Evolutionary conservation across 352 stramenopile genomes (phyloP).

Genomic region (Phytophthora meadii): DNA sequence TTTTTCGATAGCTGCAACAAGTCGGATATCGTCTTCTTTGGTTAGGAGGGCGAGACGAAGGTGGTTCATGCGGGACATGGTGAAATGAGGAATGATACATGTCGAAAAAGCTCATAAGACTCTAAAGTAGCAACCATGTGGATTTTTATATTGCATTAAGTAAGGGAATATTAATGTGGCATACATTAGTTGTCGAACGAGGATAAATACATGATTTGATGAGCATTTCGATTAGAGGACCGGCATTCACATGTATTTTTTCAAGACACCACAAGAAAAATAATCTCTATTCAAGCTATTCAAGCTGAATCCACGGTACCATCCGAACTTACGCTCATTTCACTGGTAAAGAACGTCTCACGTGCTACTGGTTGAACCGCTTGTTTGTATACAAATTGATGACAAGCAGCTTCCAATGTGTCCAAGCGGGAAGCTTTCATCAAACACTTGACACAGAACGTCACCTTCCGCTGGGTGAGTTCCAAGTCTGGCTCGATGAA

Average conservation of each 20-base stretch:
- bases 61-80: constrained; percentile 11
- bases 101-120: constrained; percentile 1
- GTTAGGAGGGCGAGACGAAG: constrained; percentile 26
- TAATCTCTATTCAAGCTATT: not conserved
- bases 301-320: not conserved
- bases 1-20: constrained; percentile 57
- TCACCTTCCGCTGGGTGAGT: constrained; percentile 28
- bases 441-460: constrained; percentile 40
- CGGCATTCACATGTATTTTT: no score
- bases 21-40: constrained; percentile 44
- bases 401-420: constrained; percentile 22
- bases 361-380: not conserved
- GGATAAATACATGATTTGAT: no score
- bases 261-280: no score
- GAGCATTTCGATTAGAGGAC: no score
- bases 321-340: constrained; percentile 3
- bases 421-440: constrained; percentile 19
- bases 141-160: not conserved
- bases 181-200: not conserved
- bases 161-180: not conserved
- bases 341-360: not conserved
- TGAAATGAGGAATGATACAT: constrained; percentile 17
- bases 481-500: constrained; percentile 26
- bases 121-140: constrained; percentile 9
- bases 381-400: constrained; percentile 31